Base-by-base conservation (phyloP, 108 stramenopile genomes). In the Aurantiochytrium sp. region DNA sequence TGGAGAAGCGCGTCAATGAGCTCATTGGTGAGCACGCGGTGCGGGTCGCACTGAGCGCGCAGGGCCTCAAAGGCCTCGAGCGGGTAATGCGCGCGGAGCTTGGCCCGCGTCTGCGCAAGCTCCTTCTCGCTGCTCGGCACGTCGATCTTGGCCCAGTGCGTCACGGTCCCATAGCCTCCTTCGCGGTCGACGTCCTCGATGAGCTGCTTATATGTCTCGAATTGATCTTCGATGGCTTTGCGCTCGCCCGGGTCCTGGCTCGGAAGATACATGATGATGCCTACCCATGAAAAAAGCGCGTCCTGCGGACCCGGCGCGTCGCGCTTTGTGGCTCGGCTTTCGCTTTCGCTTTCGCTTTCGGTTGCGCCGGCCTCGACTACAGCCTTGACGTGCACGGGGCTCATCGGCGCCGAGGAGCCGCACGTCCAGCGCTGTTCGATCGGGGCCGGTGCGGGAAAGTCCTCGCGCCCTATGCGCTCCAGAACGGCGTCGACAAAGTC, bases 391-490 rank as follows among this genome's bases (percentile, higher is more conserved):
- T 39, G 90, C 6, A 97, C 98, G 0, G 98, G 98, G 85, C 96
- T 96, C 93, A 99, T 93, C 22, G 89, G 89, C 2, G 97, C 95
- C 12, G 92, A 91, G 27, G 96, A 96, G 10, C 93, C 91, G 55
- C 95, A 92, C 4, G 96, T 93, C 99, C 99, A 99, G 4, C 99
- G 94, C 89, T 99, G 99, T 90, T 98, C 98, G 86, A 99, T 98
- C 6, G 99, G 99, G 34, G 97, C 91, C 52, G 95, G 97, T 37
- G 97, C 98, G 6, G 98, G 95, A 54, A 99, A 90, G 12, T 90
- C 88, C 32, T 89, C 89, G 1, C 88, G 69, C 91, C 98, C 97
- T 86, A 99, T 98, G 32, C 94, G 89, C 48, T 88, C 52, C 87
- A 97, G 88, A 17, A 98, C 88, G 32, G 93, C 87, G 68, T 94